Evolutionary conservation across 2,329 filamentous ascomycete genomes (phyloP), one percentile per base, ranked within the genome.

Genomic region (Phialophora verrucosa): DNA sequence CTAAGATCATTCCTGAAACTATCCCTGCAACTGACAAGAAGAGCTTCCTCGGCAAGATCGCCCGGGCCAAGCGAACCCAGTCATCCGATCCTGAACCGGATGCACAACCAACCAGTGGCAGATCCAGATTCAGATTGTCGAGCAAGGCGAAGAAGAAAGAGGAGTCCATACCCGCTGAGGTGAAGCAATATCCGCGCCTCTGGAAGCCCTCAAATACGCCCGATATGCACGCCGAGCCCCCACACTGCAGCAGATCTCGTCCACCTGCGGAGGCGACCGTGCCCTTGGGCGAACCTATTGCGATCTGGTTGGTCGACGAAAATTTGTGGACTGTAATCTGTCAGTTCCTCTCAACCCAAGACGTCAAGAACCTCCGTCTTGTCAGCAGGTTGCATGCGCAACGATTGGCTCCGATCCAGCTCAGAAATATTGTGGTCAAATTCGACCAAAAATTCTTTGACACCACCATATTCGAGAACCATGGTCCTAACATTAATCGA

Each of bases 291-390:
- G 17, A 20, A 25, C 25, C 58, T 14, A 47, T 17, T 12, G n/a
- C 23, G 14, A 44, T 65, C 23, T 56, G 58, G 38, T 62, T 69
- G 4, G 69, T 91, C 1, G 88, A 89, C 0, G 80, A 86, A 5
- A 89, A 91, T 72, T 78, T 91, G 2, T 90, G 88, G 72, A 82
- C 85, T 59, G 72, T 83, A 60, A 86, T 91, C 62, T 82, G 83
- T 6, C 73, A 77, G 1, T 77, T 85, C 72, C 80, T 91, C 5
- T 82, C 85, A 8, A 84, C 85, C 4, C 80, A 83, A 38, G 85
- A 88, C 67, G 80, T 90, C 59, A 85, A 87, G 74, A 81, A 78
- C 32, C 81, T 91, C 76, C 85, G 89, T 4, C 78, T 90, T 3
- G 87, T 90, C 2, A 86, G 82, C 72, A 81, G 78, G 44, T 86